These are phyloP conservation scores for Cutaneotrichosporon sp. DNA, from an alignment of 1,284 basidiomycete genomes.

Conservation along the genomic window DNA sequence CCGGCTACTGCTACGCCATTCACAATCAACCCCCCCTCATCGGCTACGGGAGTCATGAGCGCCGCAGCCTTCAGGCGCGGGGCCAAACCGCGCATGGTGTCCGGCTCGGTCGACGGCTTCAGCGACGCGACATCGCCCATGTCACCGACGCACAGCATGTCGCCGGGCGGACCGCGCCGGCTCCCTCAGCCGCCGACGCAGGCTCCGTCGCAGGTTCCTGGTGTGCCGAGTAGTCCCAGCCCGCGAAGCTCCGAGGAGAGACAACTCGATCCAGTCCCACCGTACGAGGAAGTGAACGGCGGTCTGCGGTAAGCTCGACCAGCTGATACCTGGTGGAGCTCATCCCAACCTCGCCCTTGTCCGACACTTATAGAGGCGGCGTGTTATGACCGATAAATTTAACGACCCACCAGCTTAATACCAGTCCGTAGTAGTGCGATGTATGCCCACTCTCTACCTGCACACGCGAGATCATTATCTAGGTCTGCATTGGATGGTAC, in stretches of 20 bases:
- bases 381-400: too few species aligned
- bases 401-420: too few species aligned
- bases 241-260: background rate
- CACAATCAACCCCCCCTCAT: background rate
- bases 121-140: background rate
- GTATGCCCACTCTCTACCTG: too few species aligned
- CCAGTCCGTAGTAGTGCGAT: background rate
- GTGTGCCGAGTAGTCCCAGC: background rate
- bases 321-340: too few species aligned
- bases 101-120: background rate
- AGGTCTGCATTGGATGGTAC: conserved; percentile 1
- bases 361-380: too few species aligned
- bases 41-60: background rate
- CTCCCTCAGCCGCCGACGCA: background rate
- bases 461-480: background rate
- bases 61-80: conserved; percentile 5
- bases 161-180: background rate
- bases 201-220: background rate
- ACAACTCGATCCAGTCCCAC: background rate
- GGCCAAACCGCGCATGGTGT: background rate
- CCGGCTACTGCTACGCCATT: background rate
- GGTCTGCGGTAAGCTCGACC: too few species aligned
- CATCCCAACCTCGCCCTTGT: too few species aligned
- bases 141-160: background rate
- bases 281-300: background rate